phyloP scores from a whole-genome alignment of 2,329 filamentous ascomycete species.

The Hymenoscyphus albidus region DNA sequence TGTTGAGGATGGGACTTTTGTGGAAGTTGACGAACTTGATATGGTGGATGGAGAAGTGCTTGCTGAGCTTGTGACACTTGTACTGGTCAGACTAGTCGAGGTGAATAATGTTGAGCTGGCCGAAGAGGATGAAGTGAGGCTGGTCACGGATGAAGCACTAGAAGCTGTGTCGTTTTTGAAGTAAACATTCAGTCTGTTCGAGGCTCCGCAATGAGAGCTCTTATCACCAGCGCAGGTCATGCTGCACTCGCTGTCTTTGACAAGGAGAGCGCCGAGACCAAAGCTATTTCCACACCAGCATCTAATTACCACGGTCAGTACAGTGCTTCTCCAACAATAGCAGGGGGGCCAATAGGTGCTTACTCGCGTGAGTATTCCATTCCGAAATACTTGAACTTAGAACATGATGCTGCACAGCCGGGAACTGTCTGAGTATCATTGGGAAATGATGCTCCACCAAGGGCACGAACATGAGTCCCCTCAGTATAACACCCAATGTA shows the following conservation, averaged over 20 bases:
- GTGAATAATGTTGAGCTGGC: background rate
- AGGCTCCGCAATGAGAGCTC: slow-evolving; percentile 34
- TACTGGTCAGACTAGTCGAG: background rate
- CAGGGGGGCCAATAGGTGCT: background rate
- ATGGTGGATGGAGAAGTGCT: background rate
- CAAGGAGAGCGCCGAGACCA: slow-evolving; percentile 14
- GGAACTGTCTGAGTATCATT: slow-evolving; percentile 32
- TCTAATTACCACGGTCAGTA: background rate
- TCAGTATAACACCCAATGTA: slow-evolving; percentile 34
- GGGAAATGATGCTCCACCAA: slow-evolving; percentile 21
- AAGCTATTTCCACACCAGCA: slow-evolving; percentile 29
- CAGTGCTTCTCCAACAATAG: background rate
- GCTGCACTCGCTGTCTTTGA: slow-evolving; percentile 18
- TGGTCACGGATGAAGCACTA: slow-evolving; percentile 21
- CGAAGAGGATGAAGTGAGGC: background rate
- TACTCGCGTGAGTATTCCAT: slow-evolving; percentile 21
- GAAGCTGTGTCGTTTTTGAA: slow-evolving; percentile 13
- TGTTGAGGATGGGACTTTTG: slow-evolving; percentile 17
- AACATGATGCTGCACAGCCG: slow-evolving; percentile 26
- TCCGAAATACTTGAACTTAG: slow-evolving; percentile 23
- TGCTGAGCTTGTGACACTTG: background rate
- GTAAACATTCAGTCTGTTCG: slow-evolving; percentile 29
- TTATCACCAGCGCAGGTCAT: slow-evolving; percentile 28
- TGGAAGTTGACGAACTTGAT: slow-evolving; percentile 15
- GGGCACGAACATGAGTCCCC: slow-evolving; percentile 24